Evolutionary conservation across 2,329 filamentous ascomycete genomes (phyloP).

Genomic region (Xylariaceae sp.): DNA sequence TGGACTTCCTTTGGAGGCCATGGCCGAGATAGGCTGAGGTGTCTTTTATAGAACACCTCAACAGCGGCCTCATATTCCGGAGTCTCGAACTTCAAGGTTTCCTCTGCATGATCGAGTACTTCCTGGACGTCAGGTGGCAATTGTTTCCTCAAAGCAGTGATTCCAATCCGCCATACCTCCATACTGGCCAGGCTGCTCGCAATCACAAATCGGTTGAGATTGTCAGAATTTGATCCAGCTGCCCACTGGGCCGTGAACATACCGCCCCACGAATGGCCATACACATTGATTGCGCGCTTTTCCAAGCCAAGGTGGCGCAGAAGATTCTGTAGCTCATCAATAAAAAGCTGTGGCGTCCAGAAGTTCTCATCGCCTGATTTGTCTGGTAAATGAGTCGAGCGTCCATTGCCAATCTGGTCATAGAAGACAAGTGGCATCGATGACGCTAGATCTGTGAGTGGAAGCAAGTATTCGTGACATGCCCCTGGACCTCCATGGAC

Average conservation of each 20-base stretch:
- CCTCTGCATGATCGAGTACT: constrained; percentile 4
- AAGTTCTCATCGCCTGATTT: constrained; percentile 44
- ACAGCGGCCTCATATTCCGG: constrained; percentile 32
- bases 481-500: constrained; percentile 36
- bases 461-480: constrained; percentile 41
- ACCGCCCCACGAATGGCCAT: constrained; percentile 53
- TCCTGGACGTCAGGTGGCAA: constrained; percentile 10
- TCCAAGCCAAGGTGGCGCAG: constrained; percentile 39
- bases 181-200: constrained; percentile 32
- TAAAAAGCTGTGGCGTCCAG: constrained; percentile 48
- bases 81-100: constrained; percentile 21
- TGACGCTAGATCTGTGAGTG: constrained; percentile 37
- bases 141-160: constrained; percentile 13
- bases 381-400: constrained; percentile 46
- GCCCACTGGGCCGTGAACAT: constrained; percentile 48
- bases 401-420: constrained; percentile 52
- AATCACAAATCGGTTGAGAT: constrained; percentile 29
- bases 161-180: constrained; percentile 22
- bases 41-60: constrained; percentile 31
- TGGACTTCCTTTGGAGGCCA: constrained; percentile 36
- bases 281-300: constrained; percentile 36
- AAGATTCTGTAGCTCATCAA: constrained; percentile 48
- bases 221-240: constrained; percentile 19
- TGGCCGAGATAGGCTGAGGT: constrained; percentile 26
- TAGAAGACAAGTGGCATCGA: constrained; percentile 49